These are phyloP conservation scores for Zymoseptoria tritici DNA, from an alignment of 2,329 filamentous ascomycete species.

Conservation along the genomic window DNA sequence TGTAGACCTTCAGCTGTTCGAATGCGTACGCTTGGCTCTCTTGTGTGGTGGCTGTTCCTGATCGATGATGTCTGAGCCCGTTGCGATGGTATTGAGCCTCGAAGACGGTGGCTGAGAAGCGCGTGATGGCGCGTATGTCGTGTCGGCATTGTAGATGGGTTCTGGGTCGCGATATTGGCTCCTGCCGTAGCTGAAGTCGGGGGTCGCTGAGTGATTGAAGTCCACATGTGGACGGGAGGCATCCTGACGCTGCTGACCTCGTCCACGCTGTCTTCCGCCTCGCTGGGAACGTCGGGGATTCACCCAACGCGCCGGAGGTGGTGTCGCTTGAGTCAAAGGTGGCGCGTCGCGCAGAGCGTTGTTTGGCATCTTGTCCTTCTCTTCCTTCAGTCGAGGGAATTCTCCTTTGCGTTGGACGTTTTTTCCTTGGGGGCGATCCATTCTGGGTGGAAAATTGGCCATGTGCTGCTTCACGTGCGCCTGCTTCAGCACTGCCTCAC, in stretches of 20 bases:
- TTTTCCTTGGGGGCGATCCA: background rate
- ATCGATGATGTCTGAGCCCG: background rate
- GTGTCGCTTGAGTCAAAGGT: background rate
- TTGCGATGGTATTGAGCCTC: background rate
- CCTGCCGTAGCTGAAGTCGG: background rate
- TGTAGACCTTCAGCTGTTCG: background rate
- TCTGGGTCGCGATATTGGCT: background rate
- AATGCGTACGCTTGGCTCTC: background rate
- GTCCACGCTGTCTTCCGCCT: background rate
- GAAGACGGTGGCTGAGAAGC: background rate
- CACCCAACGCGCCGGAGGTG: background rate
- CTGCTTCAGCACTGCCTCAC: background rate
- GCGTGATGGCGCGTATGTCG: background rate
- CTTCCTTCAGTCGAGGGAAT: background rate
- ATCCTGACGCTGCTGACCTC: background rate
- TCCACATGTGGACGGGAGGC: background rate
- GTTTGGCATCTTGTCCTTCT: background rate
- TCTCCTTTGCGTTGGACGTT: background rate
- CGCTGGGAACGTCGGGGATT: background rate
- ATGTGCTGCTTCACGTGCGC: background rate
- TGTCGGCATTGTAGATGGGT: background rate
- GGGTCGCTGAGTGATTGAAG: background rate
- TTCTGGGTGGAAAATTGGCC: background rate
- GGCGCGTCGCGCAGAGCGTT: too few relatives aligned
- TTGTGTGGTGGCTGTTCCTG: background rate